phyloP scores from a whole-genome alignment of 2,329 filamentous ascomycete species.

The Sporothrix euskadiensis region DNA sequence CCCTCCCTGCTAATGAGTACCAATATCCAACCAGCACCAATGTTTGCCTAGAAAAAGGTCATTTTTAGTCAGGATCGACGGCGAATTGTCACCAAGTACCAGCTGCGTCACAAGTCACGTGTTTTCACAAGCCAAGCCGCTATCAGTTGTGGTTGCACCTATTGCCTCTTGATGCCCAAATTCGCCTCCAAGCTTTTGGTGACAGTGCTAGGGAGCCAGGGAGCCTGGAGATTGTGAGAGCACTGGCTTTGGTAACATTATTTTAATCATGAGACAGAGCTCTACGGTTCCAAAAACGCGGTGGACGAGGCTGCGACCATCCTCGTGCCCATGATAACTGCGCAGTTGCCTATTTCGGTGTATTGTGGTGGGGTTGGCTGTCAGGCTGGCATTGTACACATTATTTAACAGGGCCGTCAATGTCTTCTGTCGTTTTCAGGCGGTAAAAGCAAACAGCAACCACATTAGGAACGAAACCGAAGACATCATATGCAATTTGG shows the following conservation, averaged over 20 bases:
- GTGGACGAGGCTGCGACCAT: neutral
- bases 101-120: slow-evolving; percentile 4
- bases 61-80: neutral
- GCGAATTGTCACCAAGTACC: slow-evolving; percentile 2
- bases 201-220: neutral
- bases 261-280: neutral
- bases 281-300: neutral
- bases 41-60: slow-evolving; percentile 6
- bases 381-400: neutral
- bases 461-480: neutral
- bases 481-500: neutral
- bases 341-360: neutral
- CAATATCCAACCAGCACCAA: neutral
- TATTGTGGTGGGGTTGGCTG: neutral
- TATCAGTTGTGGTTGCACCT: neutral
- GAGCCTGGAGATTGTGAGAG: neutral
- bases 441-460: neutral
- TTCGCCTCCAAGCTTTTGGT: neutral
- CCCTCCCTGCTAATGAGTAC: neutral
- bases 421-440: neutral
- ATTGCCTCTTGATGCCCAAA: neutral
- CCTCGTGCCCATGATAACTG: too few species aligned
- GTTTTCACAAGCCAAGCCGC: neutral
- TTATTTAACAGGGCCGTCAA: neutral
- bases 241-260: neutral